Evolutionary conservation across 2,329 filamentous ascomycete species (phyloP), one percentile per base, ranked within the genome.

Genomic region (Neopestalotiopsis rosae): DNA sequence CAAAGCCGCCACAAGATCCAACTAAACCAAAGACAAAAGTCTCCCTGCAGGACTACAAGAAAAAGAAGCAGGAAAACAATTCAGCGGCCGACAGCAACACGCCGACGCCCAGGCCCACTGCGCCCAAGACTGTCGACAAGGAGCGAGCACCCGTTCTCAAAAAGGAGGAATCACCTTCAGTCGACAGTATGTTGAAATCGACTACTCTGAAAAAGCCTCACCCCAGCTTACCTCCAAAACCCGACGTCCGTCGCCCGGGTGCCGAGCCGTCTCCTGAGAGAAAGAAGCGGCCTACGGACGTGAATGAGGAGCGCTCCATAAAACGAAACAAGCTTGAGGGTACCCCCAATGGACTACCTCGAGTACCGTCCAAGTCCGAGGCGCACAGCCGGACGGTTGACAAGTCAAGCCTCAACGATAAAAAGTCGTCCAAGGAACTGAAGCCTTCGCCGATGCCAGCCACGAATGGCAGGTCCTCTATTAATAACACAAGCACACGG

Each of bases 31-130:
- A 78, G 59, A 81, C 79, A 63, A 88, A 89, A 76, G 76, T 89
- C 71, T 88, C 87, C 14, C 78, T 90, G 70, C 87, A 85, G 77
- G 88, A 89, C 76, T 90, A 89, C 73, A 87, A 87, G 78, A 89
- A 87, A 70, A 86, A 86, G 76, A 86, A 85, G 76, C 80, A 63
- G 10, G 62, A 65, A 57, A 38, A 38, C 34, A 38, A 9, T 10
- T 38, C 34, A 38, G 34, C 34, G 10, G 7, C 42, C 42, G 74
- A 72, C 24, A 70, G 72, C 40, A 69, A 61, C 17, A 10, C 20
- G 28, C 14, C 69, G 28, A 40, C 30, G 28, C 52, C 71, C 34
- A 75, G 73, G 65, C 57, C 72, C 57, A 67, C 72, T 58, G 74
- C 74, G 63, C 72, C 74, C 61, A 74, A 71, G 56, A 61, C 67